Evolutionary conservation across 2,329 filamentous ascomycete genomes (phyloP), one percentile per base, ranked within the genome.

Genomic region (Fusarium gaditjirri): DNA sequence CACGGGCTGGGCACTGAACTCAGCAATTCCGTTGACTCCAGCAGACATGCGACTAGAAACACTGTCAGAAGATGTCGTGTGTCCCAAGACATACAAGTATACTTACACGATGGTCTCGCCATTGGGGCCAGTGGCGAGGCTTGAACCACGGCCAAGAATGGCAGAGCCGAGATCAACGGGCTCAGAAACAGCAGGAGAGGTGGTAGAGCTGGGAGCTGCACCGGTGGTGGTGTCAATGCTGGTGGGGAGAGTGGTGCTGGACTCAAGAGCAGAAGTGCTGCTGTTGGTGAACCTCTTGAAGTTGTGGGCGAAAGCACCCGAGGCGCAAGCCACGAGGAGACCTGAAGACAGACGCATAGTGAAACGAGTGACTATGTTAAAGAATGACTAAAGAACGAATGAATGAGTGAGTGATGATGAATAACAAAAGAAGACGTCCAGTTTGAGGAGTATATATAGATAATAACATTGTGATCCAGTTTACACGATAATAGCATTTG

Each of bases 231-330:
- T 50, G 10, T 52, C 49, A 17, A 52, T 14, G 2, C 2, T 9
- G 23, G 49, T 5, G 17, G 49, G 49, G 9, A 36, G n/a, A 4
- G 33, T 36, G 8, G 59, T 61, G 8, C 38, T 27, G 1, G 49
- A 42, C 36, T 39, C 60, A n/a, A 44, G 12, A 8, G 44, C 70
- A 23, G 63, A 13, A 1, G 14, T 29, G 31, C 61, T 68, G 8
- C 36, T 33, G 71, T 73, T 73, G 63, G 67, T 46, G 55, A 72
- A 73, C 3, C 66, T 36, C 54, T 63, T 16, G 14, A 31, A 47
- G 27, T 47, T 47, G 5, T 52, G 49, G 33, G 23, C 49, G 19
- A 38, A 39, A 6, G 31, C 64, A 8, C 53, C 31, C 33, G 67
- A 56, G 61, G 65, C 65, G 10, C 46, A 10, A 14, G 52, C 59